These are phyloP conservation scores for Phytophthora chlamydospora DNA, from an alignment of 352 stramenopile genomes.

Conservation along the genomic window DNA sequence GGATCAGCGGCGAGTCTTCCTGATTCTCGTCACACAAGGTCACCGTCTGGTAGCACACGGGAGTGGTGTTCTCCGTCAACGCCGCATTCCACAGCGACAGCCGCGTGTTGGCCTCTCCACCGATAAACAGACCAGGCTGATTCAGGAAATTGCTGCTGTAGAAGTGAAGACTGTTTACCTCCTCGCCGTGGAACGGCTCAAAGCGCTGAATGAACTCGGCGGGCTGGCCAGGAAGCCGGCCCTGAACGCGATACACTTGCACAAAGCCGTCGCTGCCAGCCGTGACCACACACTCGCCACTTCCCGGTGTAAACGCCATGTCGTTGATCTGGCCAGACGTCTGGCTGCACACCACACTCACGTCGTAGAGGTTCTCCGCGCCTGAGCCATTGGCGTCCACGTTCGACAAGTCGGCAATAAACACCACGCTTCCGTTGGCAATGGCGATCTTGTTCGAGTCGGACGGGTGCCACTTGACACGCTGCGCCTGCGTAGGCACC, in stretches of 20 bases:
- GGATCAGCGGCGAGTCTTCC: conserved; percentile 36
- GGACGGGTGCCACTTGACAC: conserved; percentile 82
- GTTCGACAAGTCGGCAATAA: conserved; percentile 62
- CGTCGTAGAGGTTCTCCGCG: conserved; percentile 65
- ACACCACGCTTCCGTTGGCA: conserved; percentile 68
- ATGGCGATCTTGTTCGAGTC: conserved; percentile 79
- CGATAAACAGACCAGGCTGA: conserved; percentile 62
- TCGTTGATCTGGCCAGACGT: conserved; percentile 79
- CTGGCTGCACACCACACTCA: conserved; percentile 76
- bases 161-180: conserved; percentile 77
- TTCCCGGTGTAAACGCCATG: conserved; percentile 71
- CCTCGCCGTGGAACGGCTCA: conserved; percentile 73
- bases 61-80: conserved; percentile 58
- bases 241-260: conserved; percentile 76
- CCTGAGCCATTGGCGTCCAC: conserved; percentile 45
- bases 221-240: conserved; percentile 48
- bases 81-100: conserved; percentile 51
- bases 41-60: conserved; percentile 71
- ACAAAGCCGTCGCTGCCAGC: conserved; percentile 80
- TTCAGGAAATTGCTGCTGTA: conserved; percentile 55
- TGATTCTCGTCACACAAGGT: conserved; percentile 43
- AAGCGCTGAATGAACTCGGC: conserved; percentile 81
- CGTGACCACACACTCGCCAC: conserved; percentile 61
- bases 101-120: conserved; percentile 67
- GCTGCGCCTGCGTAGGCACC: conserved; percentile 61